Percentiles rank a stretch among this genome's conserved stretches.
These are phyloP conservation scores for Suillus tomentosus DNA, from an alignment of 768 basidiomycete genomes.

Conservation along the genomic window DNA sequence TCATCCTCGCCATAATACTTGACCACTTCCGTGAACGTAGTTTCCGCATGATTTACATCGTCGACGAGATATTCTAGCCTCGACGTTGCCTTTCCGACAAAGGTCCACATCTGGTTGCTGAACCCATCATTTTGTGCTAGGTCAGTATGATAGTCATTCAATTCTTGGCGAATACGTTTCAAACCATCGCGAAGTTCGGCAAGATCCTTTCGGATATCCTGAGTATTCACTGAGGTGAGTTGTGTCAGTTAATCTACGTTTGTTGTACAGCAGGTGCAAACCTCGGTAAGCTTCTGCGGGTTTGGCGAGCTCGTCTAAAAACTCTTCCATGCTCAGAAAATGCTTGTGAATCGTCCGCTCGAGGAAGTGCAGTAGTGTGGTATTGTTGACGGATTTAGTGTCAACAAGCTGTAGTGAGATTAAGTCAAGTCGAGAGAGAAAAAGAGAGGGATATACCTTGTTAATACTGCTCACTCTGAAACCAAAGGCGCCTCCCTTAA, in stretches of 20 bases:
- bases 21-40: slow-evolving; percentile 81
- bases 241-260: slow-evolving; percentile 1
- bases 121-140: slow-evolving; percentile 74
- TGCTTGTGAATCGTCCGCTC: slow-evolving; percentile 86
- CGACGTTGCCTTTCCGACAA: slow-evolving; percentile 71
- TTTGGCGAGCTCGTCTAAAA: slow-evolving; percentile 84
- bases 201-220: slow-evolving; percentile 80
- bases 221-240: slow-evolving; percentile 69
- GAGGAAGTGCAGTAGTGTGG: slow-evolving; percentile 92
- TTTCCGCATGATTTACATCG: slow-evolving; percentile 83
- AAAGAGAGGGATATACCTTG: slow-evolving; percentile 54
- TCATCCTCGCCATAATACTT: slow-evolving; percentile 94
- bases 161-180: slow-evolving; percentile 77
- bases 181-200: slow-evolving; percentile 73
- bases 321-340: slow-evolving; percentile 85
- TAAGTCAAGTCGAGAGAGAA: slow-evolving; percentile 8
- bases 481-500: slow-evolving; percentile 96
- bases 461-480: slow-evolving; percentile 98
- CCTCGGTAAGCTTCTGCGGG: slow-evolving; percentile 94
- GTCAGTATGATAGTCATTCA: slow-evolving; percentile 78
- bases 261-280: slow-evolving; percentile 33
- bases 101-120: slow-evolving; percentile 90
- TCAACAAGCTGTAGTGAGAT: slow-evolving; percentile 76
- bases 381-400: slow-evolving; percentile 94
- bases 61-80: slow-evolving; percentile 85